Conservation (phyloP, 805 yeast genomes). For the Sungouiozyma ichnusensis region DNA sequence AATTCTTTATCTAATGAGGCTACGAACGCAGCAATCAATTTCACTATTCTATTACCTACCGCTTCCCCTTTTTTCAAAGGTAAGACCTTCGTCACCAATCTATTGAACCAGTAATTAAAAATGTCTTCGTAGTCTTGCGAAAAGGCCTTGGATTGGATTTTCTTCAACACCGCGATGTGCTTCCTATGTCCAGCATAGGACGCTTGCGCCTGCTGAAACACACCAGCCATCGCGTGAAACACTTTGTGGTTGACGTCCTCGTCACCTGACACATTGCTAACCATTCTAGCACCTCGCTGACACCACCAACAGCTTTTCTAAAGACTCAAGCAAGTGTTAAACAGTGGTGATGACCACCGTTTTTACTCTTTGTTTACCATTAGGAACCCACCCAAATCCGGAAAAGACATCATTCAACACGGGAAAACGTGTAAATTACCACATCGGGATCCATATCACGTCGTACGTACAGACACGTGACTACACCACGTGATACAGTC, state of each 20-base stretch:
- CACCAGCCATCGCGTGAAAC: conserved; percentile 44
- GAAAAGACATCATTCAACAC: no score
- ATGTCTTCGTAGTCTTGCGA: conserved; percentile 43
- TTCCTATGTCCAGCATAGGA: conserved; percentile 69
- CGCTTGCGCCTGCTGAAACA: conserved; percentile 72
- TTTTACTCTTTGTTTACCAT: no score
- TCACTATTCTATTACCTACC: conserved; percentile 67
- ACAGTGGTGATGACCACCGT: neutral
- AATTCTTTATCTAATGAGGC: conserved; percentile 33
- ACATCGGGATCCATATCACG: no score
- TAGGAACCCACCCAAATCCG: no score
- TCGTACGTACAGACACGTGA: no score
- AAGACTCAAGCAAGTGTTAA: neutral
- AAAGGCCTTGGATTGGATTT: conserved; percentile 46
- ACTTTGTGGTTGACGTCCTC: conserved; percentile 28
- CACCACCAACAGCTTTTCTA: neutral
- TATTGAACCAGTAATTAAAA: conserved; percentile 52
- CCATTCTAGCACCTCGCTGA: neutral
- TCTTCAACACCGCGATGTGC: conserved; percentile 51
- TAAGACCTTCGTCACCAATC: conserved; percentile 52
- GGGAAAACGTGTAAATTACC: no score
- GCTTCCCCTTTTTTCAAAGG: conserved; percentile 58
- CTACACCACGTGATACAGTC: no score
- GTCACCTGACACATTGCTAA: conserved; percentile 9
- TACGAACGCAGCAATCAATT: conserved; percentile 51